Evolutionary conservation across 106 monocot species (phyloP).

Genomic region (Iris macrosiphon): DNA sequence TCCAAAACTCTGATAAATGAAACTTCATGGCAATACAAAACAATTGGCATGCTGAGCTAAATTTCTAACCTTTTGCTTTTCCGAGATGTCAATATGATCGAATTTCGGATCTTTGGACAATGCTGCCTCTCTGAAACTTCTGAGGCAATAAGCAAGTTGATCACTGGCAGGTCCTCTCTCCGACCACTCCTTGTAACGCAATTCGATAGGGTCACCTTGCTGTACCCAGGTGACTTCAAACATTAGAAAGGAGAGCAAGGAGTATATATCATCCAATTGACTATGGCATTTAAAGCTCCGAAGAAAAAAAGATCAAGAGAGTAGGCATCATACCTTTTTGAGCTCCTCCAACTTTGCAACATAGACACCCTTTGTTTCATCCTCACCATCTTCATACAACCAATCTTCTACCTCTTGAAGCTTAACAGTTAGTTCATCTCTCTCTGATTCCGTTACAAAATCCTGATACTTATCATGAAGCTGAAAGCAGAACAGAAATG

Average conservation of each 20-base stretch:
- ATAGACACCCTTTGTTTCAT: conserved; percentile 90
- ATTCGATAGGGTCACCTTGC: conserved; percentile 86
- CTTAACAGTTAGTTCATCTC: conserved; percentile 48
- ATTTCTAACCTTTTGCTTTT: conserved; percentile 99
- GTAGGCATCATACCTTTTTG: conserved; percentile 39
- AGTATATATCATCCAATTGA: no score
- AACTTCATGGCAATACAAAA: no score
- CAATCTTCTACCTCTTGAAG: conserved; percentile 96
- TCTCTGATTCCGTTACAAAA: conserved; percentile 47
- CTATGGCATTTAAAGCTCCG: no score
- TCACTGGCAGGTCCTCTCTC: conserved; percentile 60
- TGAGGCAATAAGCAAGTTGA: conserved; percentile 64
- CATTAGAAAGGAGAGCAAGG: no score
- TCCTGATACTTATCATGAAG: conserved; percentile 78
- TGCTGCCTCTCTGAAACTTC: conserved; percentile 82
- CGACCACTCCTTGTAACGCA: conserved; percentile 55
- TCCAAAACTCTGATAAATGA: no score
- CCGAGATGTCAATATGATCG: conserved; percentile 85
- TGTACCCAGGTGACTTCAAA: no score
- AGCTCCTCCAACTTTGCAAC: conserved; percentile 85
- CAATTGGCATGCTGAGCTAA: no score
- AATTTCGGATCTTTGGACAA: conserved; percentile 69
- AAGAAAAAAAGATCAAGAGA: background rate
- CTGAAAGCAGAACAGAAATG: conserved; percentile 24
- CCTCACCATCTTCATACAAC: conserved; percentile 99